Base-by-base conservation (phyloP, 257 asterid genomes). In the Scutellaria baicalensis region DNA sequence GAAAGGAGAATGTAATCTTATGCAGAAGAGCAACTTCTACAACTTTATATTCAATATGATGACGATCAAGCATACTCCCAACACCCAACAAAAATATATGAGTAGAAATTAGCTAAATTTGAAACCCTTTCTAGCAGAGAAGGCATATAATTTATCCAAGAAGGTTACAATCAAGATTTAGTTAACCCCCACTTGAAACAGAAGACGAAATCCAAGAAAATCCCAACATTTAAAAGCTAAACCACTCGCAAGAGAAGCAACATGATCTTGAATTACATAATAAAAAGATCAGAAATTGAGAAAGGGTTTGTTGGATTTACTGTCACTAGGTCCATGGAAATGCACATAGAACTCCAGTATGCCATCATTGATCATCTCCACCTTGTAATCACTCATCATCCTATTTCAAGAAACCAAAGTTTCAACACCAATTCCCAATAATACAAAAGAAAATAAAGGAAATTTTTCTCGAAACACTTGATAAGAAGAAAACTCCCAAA, bases 301-400 rank as follows among this genome's bases (percentile, higher is more conserved):
- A 75, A 42, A 49, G 4, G 70, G 75, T 21, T 63, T 51, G 66
- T 48, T 57, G 52, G 73, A 73, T 69, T 82, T 91, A 93, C 97
- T 93, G 64, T 89, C 96, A 59, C 16, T 82, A 21, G 99, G 99
- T 73, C 99, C 99, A 81, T 84, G 82, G 77, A 93, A 91, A 62
- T 86, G 95, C 75, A 93, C 99, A 86, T 79, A 89, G 77, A 93
- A 93, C 78, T 85, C 89, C 59, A 89, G 95, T 86, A 91, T 87
- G 65, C 88, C 96, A 81, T 93, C 99, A 62, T 91, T 89, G 67
- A 91, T 84, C 92, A 85, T 84, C 86, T 93, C 99, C 77, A 93
- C 99, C 86, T 89, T 86, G 87, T 87, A 93, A 79, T 93, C 99
- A 73, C 96, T 87, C 97, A 91, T 91, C 99, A 93, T 89, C 95